phyloP scores from a whole-genome alignment of 2,329 filamentous ascomycete species.

The Paecilomyces variotii region DNA sequence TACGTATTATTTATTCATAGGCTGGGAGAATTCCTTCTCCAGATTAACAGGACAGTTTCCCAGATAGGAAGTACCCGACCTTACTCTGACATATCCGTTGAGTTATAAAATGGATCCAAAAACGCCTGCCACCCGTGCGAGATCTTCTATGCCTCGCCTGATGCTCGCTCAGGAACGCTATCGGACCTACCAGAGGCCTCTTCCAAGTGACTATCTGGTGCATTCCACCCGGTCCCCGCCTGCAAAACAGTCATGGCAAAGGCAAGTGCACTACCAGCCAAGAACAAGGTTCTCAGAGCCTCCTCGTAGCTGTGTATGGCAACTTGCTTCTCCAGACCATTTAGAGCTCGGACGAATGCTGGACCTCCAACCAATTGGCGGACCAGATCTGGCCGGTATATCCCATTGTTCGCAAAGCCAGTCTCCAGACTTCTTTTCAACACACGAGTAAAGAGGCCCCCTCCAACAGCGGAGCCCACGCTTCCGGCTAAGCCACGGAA shows the following conservation, averaged over 20 bases:
- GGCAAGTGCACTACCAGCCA: constrained; percentile 44
- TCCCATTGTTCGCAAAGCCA: constrained; percentile 46
- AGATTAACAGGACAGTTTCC: neutral
- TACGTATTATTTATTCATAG: neutral
- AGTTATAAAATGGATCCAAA: neutral
- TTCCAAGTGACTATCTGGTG: constrained; percentile 18
- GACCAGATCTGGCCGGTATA: constrained; percentile 39
- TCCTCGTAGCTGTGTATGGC: constrained; percentile 48
- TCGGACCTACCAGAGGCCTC: constrained; percentile 7
- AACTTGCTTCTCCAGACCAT: constrained; percentile 42
- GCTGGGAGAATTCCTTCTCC: no score
- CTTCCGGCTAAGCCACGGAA: constrained; percentile 75
- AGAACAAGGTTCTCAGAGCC: constrained; percentile 46
- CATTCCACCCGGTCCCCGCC: constrained; percentile 51
- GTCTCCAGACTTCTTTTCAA: constrained; percentile 48
- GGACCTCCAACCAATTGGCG: constrained; percentile 52
- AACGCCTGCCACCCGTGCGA: neutral
- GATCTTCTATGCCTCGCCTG: neutral
- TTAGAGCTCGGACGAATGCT: constrained; percentile 43
- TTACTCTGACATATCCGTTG: neutral
- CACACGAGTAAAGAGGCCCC: constrained; percentile 62
- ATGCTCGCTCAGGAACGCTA: neutral
- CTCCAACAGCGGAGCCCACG: constrained; percentile 72
- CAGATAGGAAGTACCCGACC: no score
- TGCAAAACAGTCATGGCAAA: constrained; percentile 45